phyloP scores from a whole-genome alignment of 306 rosid species.

The Oemleria cerasiformis region DNA sequence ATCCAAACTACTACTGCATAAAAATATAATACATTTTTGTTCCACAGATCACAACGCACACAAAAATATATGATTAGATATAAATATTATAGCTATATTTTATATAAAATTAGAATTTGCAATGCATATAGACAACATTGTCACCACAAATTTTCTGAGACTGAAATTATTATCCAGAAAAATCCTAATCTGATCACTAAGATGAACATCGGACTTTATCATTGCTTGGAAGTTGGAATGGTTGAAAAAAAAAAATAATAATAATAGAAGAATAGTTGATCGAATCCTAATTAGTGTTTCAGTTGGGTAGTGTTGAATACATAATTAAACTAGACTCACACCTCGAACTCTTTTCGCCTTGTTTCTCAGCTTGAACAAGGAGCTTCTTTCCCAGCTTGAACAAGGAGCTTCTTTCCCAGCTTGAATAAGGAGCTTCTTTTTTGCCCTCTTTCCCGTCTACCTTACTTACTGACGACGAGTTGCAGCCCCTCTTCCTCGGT shows the following conservation, averaged over 20 bases:
- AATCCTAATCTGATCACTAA: slow-evolving; percentile 1
- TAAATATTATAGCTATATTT: neutral
- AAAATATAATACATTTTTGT: neutral
- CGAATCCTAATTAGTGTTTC: neutral
- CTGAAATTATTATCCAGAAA: neutral
- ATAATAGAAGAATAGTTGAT: neutral
- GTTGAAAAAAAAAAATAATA: too few relatives aligned
- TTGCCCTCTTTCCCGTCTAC: too few relatives aligned
- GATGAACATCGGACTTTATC: neutral
- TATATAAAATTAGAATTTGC: neutral
- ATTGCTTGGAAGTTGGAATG: neutral
- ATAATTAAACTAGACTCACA: neutral
- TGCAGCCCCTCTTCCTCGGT: too few relatives aligned
- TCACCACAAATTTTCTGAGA: neutral
- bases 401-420: too few relatives aligned
- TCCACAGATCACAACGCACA: too few relatives aligned
- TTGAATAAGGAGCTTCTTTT: too few relatives aligned
- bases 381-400: too few relatives aligned
- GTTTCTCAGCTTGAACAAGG: too few relatives aligned
- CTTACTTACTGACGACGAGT: too few relatives aligned
- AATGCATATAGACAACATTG: too few relatives aligned
- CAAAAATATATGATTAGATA: neutral
- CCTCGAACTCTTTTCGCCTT: too few relatives aligned
- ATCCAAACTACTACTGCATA: neutral
- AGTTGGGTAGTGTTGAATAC: neutral